Percentiles rank a stretch among this genome's conserved stretches.
phyloP scores from a whole-genome alignment of 2,329 filamentous ascomycete species.

The Trichoderma atrobrunneum region DNA sequence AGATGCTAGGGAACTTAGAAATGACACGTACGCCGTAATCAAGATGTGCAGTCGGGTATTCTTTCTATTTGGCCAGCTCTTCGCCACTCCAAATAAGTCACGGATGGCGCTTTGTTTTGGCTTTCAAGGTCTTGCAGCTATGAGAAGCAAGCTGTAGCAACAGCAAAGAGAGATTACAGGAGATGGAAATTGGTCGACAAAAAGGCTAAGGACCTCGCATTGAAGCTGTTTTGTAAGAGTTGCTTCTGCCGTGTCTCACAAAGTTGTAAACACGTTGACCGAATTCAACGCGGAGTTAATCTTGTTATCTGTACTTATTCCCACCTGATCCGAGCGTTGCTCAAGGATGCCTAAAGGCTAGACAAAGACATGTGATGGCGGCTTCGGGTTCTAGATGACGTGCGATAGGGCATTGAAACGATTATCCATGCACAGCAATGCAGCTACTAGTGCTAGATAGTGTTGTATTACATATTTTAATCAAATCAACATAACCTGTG shows the following conservation, averaged over 20 bases:
- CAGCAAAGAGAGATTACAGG: no score
- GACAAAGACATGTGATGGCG: neutral
- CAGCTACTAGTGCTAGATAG: neutral
- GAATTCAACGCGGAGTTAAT: neutral
- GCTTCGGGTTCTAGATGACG: neutral
- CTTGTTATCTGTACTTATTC: neutral
- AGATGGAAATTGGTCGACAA: neutral
- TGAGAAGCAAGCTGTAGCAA: neutral
- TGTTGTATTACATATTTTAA: neutral
- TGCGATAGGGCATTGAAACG: neutral
- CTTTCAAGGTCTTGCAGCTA: neutral
- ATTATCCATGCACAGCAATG: neutral
- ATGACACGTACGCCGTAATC: neutral
- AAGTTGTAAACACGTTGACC: neutral
- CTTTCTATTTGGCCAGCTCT: neutral
- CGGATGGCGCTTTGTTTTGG: neutral
- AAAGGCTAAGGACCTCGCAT: neutral
- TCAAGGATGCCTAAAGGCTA: neutral
- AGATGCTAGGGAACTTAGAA: neutral
- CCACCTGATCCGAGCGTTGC: neutral
- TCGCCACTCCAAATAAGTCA: neutral
- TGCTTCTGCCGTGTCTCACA: neutral
- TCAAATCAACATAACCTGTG: neutral
- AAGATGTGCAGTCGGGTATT: neutral
- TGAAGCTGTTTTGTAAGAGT: neutral